Percentiles rank a stretch among this genome's conserved stretches.
Evolutionary conservation across 768 basidiomycete species (phyloP).

Genomic region (Mycena kentingensis): DNA sequence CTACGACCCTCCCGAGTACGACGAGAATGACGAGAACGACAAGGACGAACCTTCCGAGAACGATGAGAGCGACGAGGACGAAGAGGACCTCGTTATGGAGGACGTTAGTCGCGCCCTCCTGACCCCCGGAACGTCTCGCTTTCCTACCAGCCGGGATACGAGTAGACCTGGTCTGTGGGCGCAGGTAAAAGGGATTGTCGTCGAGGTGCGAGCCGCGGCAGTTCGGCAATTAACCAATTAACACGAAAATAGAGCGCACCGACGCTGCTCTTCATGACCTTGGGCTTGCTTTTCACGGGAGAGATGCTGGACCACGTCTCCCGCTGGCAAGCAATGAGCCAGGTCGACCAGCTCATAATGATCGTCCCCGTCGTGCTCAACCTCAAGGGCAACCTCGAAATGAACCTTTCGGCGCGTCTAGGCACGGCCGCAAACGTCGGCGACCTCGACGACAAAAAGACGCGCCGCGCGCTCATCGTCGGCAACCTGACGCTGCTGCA

Average conservation of each 20-base stretch:
- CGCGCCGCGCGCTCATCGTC: constrained; percentile 64
- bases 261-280: constrained; percentile 78
- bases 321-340: constrained; percentile 87
- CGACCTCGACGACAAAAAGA: constrained; percentile 73
- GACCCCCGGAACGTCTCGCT: constrained; percentile 29
- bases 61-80: constrained; percentile 39
- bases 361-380: constrained; percentile 94
- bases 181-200: constrained; percentile 61
- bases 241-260: constrained; percentile 68
- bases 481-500: constrained; percentile 89
- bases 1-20: constrained; percentile 28
- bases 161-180: constrained; percentile 43
- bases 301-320: constrained; percentile 87
- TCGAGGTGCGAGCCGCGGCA: constrained; percentile 61
- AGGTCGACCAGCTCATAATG: constrained; percentile 94
- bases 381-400: constrained; percentile 97
- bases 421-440: constrained; percentile 94
- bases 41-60: constrained; percentile 26
- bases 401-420: constrained; percentile 96
- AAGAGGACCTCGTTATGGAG: constrained; percentile 34
- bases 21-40: constrained; percentile 34
- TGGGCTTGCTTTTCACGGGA: constrained; percentile 88
- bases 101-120: constrained; percentile 51
- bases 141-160: constrained; percentile 29
- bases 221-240: neutral